These are phyloP conservation scores for Botrytis medusae DNA, from an alignment of 2,329 filamentous ascomycete species.

Conservation along the genomic window DNA sequence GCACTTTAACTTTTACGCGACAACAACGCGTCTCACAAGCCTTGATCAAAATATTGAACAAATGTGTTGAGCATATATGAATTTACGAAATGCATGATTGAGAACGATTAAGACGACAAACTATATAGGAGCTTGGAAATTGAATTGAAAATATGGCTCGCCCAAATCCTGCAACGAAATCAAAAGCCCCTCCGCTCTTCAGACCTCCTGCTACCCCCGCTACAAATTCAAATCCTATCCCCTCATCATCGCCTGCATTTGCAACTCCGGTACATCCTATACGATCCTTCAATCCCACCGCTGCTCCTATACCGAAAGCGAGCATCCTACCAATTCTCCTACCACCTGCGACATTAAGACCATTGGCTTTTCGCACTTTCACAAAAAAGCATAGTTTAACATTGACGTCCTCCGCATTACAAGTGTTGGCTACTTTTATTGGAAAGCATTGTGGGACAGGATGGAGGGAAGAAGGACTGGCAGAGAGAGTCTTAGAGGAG, in stretches of 20 bases:
- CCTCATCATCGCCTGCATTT: constrained; percentile 88
- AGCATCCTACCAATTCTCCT: constrained; percentile 82
- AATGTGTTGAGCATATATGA: constrained; percentile 3
- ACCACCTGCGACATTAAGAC: constrained; percentile 80
- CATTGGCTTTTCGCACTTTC: constrained; percentile 90
- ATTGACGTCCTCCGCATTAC: constrained; percentile 80
- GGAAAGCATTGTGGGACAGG: constrained; percentile 90
- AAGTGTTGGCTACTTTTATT: constrained; percentile 83
- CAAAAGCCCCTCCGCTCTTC: constrained; percentile 37
- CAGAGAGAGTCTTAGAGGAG: constrained; percentile 90
- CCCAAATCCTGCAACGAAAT: constrained; percentile 30
- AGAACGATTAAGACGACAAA: background rate
- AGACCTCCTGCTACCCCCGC: constrained; percentile 34
- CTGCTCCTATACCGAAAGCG: constrained; percentile 33
- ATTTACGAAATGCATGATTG: background rate
- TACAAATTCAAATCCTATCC: constrained; percentile 56
- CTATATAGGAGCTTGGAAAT: background rate
- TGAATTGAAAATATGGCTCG: constrained; percentile 32
- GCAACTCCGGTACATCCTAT: constrained; percentile 82
- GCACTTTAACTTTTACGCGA: constrained; percentile 24
- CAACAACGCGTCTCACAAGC: constrained; percentile 26
- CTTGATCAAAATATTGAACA: background rate
- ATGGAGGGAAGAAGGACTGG: constrained; percentile 94
- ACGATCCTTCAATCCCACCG: constrained; percentile 52
- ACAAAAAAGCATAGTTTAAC: constrained; percentile 98